Evolutionary conservation across 192 early-diverging fungal species (phyloP), one percentile per base, ranked within the genome.

Genomic region (Cladochytrium replicatum): DNA sequence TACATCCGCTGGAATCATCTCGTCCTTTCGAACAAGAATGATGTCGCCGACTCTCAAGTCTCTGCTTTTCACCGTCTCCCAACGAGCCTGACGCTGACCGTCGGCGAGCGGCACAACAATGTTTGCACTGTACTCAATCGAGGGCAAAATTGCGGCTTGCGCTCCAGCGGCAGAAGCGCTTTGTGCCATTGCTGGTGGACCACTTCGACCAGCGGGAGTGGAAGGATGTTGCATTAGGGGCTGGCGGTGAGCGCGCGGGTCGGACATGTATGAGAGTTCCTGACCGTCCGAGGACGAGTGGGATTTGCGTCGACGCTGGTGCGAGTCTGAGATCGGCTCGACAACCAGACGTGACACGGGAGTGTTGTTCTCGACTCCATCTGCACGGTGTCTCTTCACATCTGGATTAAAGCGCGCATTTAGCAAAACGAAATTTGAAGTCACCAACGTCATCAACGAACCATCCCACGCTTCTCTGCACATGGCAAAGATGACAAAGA

Each of bases 1-100:
- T 45, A 87, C 62, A 61, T 91, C 89, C 1, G 87, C 86, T 6
- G 89, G 87, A 3, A 91, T 69, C 68, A 80, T 81, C 43, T 89
- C 82, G 48, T 86, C 77, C 60, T 88, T 82, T 32, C 70, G 52
- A n/a, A 92, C 71, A 43, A 64, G 65, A 17, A 92, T 52, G 45
- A 89, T 64, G 48, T 92, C 88, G 7, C 89, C 89, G 17, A 90
- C 85, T 29, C 68, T 68, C 30, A 89, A 32, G 15, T 67, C 50
- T 29, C 53, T 68, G 44, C 64, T 66, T 44, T 44, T 37, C 43
- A 52, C 44, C 26, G n/a, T 52, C 27, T 0, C 27, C 44, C 41
- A 29, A 29, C 51, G 25, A 46, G 3, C 24, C 41, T 9, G 26
- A 52, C 13, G 11, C 29, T 29, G 13, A 0, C 51, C 44, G 26